Evolutionary conservation across 495 filamentous ascomycete species (phyloP), one percentile per base, ranked within the genome.

Genomic region (Polyplosphaeria fusca): DNA sequence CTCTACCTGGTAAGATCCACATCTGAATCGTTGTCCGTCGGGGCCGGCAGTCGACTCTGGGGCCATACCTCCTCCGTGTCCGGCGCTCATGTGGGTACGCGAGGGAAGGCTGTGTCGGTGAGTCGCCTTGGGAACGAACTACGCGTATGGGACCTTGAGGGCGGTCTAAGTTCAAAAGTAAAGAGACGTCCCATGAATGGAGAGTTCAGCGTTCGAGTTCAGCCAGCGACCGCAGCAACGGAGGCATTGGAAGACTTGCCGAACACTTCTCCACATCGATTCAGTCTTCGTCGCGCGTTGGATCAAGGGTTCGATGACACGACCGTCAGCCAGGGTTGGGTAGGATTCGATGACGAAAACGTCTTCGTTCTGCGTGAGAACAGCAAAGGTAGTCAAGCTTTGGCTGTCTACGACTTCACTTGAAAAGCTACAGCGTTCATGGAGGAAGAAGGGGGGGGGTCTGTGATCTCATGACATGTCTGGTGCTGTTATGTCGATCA

Each of bases 351-450:
- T 66, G 93, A 96, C 30, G 89, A 96, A 71, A 86, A 88, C 69
- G 88, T 98, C 9, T 84, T 96, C 54, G 79, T 96, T 43, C 74
- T 95, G 42, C 84, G 87, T 43, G 88, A 92, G 66, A 82, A 79
- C 18, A 74, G 71, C 14, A 65, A 76, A 18, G 86, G 88, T 20
- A 75, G 77, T 20, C 87, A 91, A 64, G 80, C 85, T 42, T 69
- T 98, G 63, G 82, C 91, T 68, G 85, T 93, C 56, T 96, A 96
- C 70, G 91, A 98, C 73, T 98, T 98, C 68, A 91, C 84, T 26
- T 93, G 74, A 61, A n/a, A n/a, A n/a, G n/a, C n/a, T n/a, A n/a
- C n/a, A n/a, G n/a, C n/a, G n/a, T n/a, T n/a, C n/a, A n/a, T n/a
- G n/a, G n/a, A n/a, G n/a, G n/a, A n/a, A n/a, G n/a, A n/a, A n/a